Evolutionary conservation across 768 basidiomycete genomes (phyloP).

Genomic region (Chlorophyllum brunneum): DNA sequence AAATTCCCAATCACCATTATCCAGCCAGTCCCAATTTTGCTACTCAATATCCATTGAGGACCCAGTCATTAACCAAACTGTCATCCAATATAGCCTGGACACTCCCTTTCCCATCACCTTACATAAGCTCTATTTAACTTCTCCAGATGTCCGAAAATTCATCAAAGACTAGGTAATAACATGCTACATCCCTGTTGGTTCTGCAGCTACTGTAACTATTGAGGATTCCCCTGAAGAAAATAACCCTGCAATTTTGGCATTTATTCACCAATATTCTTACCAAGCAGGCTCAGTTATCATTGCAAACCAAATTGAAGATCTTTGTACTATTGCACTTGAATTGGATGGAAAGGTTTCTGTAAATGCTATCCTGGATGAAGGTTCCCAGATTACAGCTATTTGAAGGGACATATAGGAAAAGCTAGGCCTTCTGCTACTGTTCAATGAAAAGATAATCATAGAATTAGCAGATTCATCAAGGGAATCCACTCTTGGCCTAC

Average conservation of each 20-base stretch:
- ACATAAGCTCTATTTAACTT: slow-evolving; percentile 13
- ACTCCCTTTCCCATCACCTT: slow-evolving; percentile 14
- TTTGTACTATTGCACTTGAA: slow-evolving; percentile 13
- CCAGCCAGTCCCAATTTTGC: neutral
- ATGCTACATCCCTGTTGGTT: neutral
- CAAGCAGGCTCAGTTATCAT: slow-evolving; percentile 6
- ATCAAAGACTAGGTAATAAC: slow-evolving; percentile 15
- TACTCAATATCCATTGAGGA: slow-evolving; percentile 14
- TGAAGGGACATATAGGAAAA: slow-evolving; percentile 16
- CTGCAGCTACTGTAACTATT: neutral
- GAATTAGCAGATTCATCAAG: slow-evolving; percentile 18
- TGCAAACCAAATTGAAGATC: slow-evolving; percentile 14
- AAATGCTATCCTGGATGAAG: no score
- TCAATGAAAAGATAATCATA: slow-evolving; percentile 17
- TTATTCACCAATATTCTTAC: neutral
- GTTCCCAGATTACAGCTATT: slow-evolving; percentile 16
- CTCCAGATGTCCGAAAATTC: slow-evolving; percentile 16
- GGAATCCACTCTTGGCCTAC: slow-evolving; percentile 15
- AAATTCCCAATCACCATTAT: neutral
- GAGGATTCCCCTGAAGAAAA: neutral
- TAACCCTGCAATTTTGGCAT: neutral
- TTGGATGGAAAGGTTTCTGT: slow-evolving; percentile 10
- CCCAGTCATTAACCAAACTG: neutral
- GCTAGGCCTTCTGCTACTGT: slow-evolving; percentile 8
- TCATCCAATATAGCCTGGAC: slow-evolving; percentile 13